Evolutionary conservation across 306 rosid species (phyloP), one percentile per base, ranked within the genome.

Genomic region (Cucurbita ficifolia): DNA sequence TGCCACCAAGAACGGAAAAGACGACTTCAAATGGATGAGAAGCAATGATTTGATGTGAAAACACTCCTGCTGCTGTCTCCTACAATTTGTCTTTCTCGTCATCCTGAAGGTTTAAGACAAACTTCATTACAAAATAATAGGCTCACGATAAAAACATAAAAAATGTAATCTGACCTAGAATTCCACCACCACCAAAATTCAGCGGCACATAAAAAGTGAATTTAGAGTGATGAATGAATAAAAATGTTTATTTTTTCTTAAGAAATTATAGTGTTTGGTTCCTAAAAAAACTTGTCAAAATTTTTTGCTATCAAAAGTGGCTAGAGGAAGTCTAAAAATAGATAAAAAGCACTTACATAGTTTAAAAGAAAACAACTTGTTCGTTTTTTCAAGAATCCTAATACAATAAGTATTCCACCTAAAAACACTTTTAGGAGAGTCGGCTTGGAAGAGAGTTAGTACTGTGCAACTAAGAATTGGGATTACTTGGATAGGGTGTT

Each of bases 41-140:
- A 39, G 46, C 49, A 63, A 18, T 10, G 35, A 64, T 18, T 39
- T 24, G 29, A 64, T n/a, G 29, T 63, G 70, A 63, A 63, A 60
- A 14, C 67, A 33, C 68, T 14, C n/a, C 65, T 59, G 68, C 48
- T 7, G 14, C 29, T 38, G 52, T 64, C 75, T 56, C 51, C 69
- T 74, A 79, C 46, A 49, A 68, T 24, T 84, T 81, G 45, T 65
- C 79, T 73, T 78, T 76, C 78, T 86, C 84, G 70, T 86, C 90
- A 74, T 88, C 88, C 90, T 88, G 82, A 5, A 12, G 63, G 77
- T 79, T 74, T 11, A 56, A 68, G 38, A 36, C 49, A 36, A 53
- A 38, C 35, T 39, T 52, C 19, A 72, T 35, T 51, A 72, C 21
- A 8, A 33, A 52, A 36, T 33, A 50, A 19, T 50, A 24, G 56